Evolutionary conservation across 345 rosid genomes (phyloP), one percentile per base, ranked within the genome.

Genomic region (Euclidium syriacum): DNA sequence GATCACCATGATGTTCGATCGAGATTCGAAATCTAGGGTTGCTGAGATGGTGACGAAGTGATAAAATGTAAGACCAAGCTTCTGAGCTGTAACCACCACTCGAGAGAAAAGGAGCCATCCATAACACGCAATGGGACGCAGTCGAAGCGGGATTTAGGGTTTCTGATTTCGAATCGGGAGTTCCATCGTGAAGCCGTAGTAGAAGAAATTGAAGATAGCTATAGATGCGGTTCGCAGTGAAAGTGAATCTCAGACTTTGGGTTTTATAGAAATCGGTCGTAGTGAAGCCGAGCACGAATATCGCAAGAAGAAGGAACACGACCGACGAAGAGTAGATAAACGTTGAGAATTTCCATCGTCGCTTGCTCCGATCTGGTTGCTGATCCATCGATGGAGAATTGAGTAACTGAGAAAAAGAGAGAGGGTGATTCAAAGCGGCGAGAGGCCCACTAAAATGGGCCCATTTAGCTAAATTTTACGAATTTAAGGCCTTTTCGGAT

Each of bases 21-120:
- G 80, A 73, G 73, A 91, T 66, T 65, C 68, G 80, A 42, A 88
- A 86, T 5, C 47, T 70, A 4, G 85, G 78, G 68, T 44, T 48
- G 55, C 58, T 72, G 40, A 70, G 67, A 30, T 73, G 62, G 18
- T 77, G 62, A 25, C 17, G 52, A 30, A 91, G 83, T 10, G 91
- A 82, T 70, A 79, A 58, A 53, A 88, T 67, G 67, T 88, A 88
- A 30, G 95, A 86, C 91, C 90, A 88, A 24, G 96, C 83, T 65
- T 91, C 96, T 36, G 95, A 91, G 77, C 91, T 82, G 74, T 91
- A 91, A 58, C 98, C 95, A 64, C 98, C 98, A 41, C 96, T 87
- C 2, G 98, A 88, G 55, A 91, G 91, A 52, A 91, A 85, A 1
- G 98, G 94, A 34, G 91, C 95, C 95, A 88, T 88, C 91, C 96